These are phyloP conservation scores for Tetrapisispora fleetii DNA, from an alignment of 805 yeast genomes.

Conservation along the genomic window DNA sequence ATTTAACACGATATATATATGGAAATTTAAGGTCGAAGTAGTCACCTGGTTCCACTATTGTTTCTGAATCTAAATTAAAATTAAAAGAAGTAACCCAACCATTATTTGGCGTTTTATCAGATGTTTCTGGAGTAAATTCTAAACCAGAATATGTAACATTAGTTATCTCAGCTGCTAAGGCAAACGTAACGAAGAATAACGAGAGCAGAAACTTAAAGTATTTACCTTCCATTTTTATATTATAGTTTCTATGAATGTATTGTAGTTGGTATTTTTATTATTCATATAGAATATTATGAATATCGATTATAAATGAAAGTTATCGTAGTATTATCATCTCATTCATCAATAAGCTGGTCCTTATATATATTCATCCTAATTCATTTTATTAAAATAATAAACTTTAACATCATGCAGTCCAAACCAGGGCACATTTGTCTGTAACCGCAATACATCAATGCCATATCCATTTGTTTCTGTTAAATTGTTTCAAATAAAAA, in stretches of 20 bases:
- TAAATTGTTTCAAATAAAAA: too few relatives aligned
- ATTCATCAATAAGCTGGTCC: not conserved
- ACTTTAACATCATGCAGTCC: too few relatives aligned
- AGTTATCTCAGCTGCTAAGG: slow-evolving; percentile 8
- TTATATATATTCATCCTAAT: not conserved
- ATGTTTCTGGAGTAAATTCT: slow-evolving; percentile 8
- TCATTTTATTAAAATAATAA: too few relatives aligned
- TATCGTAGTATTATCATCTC: too few relatives aligned
- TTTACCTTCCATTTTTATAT: not conserved
- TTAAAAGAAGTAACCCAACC: slow-evolving; percentile 30
- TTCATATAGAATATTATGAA: not conserved
- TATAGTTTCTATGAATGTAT: not conserved
- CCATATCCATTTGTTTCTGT: too few relatives aligned
- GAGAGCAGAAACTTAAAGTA: slow-evolving; percentile 1
- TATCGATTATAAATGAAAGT: too few relatives aligned
- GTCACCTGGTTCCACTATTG: slow-evolving; percentile 18
- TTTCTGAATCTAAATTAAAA: slow-evolving; percentile 16
- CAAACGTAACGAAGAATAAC: not conserved
- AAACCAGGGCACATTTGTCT: too few relatives aligned
- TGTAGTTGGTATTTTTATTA: not conserved
- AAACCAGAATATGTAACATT: slow-evolving; percentile 9
- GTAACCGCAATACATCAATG: too few relatives aligned
- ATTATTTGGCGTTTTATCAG: slow-evolving; percentile 18
- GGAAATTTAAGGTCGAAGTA: slow-evolving; percentile 23
- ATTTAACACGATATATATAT: slow-evolving; percentile 29